phyloP scores from a whole-genome alignment of 139 green algal genomes.

The Picochlorum sp. region DNA sequence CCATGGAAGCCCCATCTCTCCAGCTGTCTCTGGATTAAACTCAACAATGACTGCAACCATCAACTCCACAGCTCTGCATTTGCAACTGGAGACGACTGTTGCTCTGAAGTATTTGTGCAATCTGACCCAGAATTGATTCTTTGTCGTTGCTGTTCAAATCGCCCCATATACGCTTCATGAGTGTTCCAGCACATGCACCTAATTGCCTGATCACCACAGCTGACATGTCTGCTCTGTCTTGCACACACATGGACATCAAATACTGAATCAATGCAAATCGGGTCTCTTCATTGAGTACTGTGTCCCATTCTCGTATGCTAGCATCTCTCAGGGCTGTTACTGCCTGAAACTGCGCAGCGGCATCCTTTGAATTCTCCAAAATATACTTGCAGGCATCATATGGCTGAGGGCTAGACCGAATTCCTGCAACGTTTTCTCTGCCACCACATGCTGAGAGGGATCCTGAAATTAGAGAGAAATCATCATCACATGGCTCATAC shows the following conservation, averaged over 20 bases:
- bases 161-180: conserved; percentile 9
- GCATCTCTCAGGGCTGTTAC: conserved; percentile 15
- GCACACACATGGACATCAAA: background rate
- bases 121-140: background rate
- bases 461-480: conserved; percentile 2
- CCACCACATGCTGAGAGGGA: background rate
- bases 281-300: background rate
- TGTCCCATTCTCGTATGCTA: conserved; percentile 1
- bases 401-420: conserved; percentile 2
- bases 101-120: background rate
- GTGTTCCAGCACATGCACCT: background rate
- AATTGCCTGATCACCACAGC: background rate
- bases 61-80: conserved; percentile 18
- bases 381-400: conserved; percentile 8
- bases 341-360: conserved; percentile 15
- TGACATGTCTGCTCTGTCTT: background rate
- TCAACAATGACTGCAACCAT: conserved; percentile 61
- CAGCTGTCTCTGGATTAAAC: conserved; percentile 62
- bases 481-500: no score
- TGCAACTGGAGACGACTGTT: background rate
- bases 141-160: background rate
- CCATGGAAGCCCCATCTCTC: conserved; percentile 61
- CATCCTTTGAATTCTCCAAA: background rate
- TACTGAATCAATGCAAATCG: background rate
- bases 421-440: conserved; percentile 8